A percentile compares a stretch with the other conserved stretches of the same genome.
These are phyloP conservation scores for Rhypophila decipiens DNA, from an alignment of 495 filamentous ascomycete species.

Conservation along the genomic window DNA sequence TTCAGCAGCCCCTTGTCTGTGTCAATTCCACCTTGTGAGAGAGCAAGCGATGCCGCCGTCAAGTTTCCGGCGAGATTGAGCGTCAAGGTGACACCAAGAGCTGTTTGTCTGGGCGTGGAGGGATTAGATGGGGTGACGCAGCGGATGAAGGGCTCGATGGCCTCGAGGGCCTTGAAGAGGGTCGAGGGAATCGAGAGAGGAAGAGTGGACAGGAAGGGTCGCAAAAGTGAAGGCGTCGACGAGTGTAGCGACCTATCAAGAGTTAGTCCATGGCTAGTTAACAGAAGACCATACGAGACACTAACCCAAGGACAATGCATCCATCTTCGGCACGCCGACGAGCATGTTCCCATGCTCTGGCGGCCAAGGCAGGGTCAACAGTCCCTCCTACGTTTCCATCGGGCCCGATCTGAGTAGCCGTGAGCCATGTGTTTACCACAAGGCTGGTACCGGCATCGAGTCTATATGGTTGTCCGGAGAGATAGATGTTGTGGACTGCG, in stretches of 20 bases:
- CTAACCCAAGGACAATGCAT: slow-evolving; percentile 82
- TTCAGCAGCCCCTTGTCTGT: slow-evolving; percentile 74
- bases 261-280: slow-evolving; percentile 5
- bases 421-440: slow-evolving; percentile 93
- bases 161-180: slow-evolving; percentile 68
- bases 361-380: slow-evolving; percentile 71
- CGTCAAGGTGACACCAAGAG: slow-evolving; percentile 72
- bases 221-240: slow-evolving; percentile 77
- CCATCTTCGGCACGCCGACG: slow-evolving; percentile 91
- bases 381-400: slow-evolving; percentile 67
- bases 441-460: slow-evolving; percentile 89
- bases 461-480: slow-evolving; percentile 69
- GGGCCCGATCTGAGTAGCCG: slow-evolving; percentile 57
- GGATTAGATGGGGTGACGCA: slow-evolving; percentile 87
- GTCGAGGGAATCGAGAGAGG: slow-evolving; percentile 69
- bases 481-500: slow-evolving; percentile 82
- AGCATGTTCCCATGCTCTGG: slow-evolving; percentile 94
- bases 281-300: not conserved
- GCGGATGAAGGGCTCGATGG: slow-evolving; percentile 76
- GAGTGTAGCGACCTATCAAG: slow-evolving; percentile 69
- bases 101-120: slow-evolving; percentile 72
- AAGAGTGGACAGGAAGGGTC: slow-evolving; percentile 72
- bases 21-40: slow-evolving; percentile 86
- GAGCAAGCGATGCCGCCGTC: slow-evolving; percentile 63
- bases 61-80: slow-evolving; percentile 76